Base-by-base conservation (phyloP, 257 asterid species). In the Nicotiana attenuata region DNA sequence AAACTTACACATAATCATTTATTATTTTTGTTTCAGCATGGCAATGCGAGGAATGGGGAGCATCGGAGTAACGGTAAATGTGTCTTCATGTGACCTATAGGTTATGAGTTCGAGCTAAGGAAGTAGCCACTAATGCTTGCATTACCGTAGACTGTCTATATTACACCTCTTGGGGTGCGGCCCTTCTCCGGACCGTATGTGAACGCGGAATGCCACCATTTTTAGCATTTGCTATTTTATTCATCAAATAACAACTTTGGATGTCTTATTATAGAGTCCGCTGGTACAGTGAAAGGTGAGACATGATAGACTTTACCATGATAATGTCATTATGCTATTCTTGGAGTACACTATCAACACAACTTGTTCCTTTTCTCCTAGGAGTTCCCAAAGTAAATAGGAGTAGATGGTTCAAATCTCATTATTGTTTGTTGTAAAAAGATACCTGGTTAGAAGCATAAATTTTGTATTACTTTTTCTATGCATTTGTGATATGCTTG, bases 361-460 rank as follows among this genome's bases (percentile, higher is more conserved):
- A 20, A 69, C 13, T 41, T 11, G 17, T 52, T 52, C 56, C 56
- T 13, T 50, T 10, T 52, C 11, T 41, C 47, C 47, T 56, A 56
- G 63, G 63, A 17, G 59, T 71, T 71, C 33, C 57, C 35, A 68
- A 68, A 68, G 57, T 68, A 68, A 69, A 41, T 68, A 41, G 20
- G 20, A 41, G 59, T 69, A 69, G 20, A 69, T 69, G 78, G 5
- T 69, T 73, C 38, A 22, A 24, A 1, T 73, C 78, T 73, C 78
- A 73, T 73, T 73, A 24, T 47, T 73, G 61, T 47, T 56, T 22
- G 47, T 14, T 22, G 35, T 47, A 24, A 47, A 69, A 73, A 73
- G 78, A 73, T 22, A 73, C 78, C 61, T 73, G 28, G 78, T 73
- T 47, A 73, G 61, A 73, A 45, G 78, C 78, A 14, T 73, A 47